Evolutionary conservation across 352 stramenopile species (phyloP), one percentile per base, ranked within the genome.

Genomic region (Pythium rishiriense): DNA sequence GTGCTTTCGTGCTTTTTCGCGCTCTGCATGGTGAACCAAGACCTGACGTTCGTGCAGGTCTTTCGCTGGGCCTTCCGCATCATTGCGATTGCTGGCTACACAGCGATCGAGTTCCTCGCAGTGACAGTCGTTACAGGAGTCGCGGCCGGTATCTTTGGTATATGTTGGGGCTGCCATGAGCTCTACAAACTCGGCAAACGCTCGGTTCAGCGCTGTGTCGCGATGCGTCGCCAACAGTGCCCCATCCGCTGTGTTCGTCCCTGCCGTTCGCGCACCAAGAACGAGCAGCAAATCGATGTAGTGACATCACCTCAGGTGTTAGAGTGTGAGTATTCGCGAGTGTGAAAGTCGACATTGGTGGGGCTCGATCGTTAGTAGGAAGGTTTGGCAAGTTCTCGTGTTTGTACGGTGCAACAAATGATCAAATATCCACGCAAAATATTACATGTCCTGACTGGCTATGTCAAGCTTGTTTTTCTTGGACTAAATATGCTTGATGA

Each of bases 111-210:
- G 41, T 66, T 66, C 33, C 24, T 52, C 2, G 58, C 43, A 10
- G 58, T 66, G 5, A 66, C 58, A 1, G 43, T 66, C 14, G 31
- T 66, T 28, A 66, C 58, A 25, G 58, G 58, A 2, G 24, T 66
- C 19, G 58, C 58, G n/a, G 58, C 58, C 3, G 43, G 49, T 1
- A 26, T 67, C 12, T 60, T 67, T 37, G 60, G 60, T 1, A 33
- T 67, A 21, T 67, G 51, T 31, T 67, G 60, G 60, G 52, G 22
- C 22, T 60, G 54, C 22, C 51, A 61, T 29, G 60, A 57, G 21
- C 48, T 66, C 25, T 66, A 66, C 58, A 66, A 66, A 21, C 58
- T 66, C 0, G 58, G 58, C 14, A 66, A 66, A 25, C 55, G 37
- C 28, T 67, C 60, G 15, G 25, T 67, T 12, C 51, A 47, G 29